Conservation (phyloP, 139 green algal species). For the Trebouxia sp. region DNA sequence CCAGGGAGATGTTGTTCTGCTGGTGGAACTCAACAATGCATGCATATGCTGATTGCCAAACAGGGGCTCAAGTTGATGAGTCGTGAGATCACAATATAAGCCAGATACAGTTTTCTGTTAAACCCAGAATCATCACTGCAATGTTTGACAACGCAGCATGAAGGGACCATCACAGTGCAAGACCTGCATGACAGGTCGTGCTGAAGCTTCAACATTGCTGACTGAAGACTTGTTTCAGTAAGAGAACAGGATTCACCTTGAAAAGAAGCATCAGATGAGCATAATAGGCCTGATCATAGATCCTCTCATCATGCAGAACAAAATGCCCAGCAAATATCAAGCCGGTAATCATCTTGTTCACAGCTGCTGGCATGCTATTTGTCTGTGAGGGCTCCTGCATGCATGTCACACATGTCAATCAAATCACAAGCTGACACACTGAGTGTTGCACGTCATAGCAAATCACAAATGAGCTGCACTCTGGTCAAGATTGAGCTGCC, state of each 20-base stretch:
- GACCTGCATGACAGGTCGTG: not conserved
- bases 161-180: not conserved
- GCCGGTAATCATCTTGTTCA: not conserved
- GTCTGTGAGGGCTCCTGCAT: not conserved
- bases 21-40: not conserved
- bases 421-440: not conserved
- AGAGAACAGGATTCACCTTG: not conserved
- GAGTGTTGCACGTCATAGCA: not conserved
- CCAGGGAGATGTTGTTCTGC: not conserved
- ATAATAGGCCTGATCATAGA: not conserved
- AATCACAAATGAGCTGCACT: not conserved
- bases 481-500: not conserved
- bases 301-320: not conserved
- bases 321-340: not conserved
- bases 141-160: not conserved
- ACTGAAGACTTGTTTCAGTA: not conserved
- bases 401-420: not conserved
- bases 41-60: not conserved
- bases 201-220: not conserved
- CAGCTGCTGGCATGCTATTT: slow-evolving; percentile 23
- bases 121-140: not conserved
- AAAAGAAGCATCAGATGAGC: not conserved
- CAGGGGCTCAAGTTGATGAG: not conserved
- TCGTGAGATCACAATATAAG: not conserved
- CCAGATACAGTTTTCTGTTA: not conserved